A percentile compares a stretch with the other conserved stretches of the same genome.
Evolutionary conservation across 768 basidiomycete species (phyloP).

Genomic region (Serendipita indica): DNA sequence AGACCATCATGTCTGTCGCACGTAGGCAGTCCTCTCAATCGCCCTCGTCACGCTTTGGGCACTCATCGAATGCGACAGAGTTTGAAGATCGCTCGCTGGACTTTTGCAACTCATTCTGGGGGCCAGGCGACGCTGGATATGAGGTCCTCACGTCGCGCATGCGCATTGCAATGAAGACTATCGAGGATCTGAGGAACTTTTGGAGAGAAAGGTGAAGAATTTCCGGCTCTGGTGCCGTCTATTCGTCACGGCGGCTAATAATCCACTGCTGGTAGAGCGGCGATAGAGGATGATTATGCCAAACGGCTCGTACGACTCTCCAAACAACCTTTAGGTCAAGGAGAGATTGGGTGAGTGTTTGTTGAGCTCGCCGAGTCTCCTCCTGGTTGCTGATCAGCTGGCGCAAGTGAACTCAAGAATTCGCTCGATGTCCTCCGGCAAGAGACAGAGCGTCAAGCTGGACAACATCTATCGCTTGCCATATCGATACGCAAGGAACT

Average conservation of each 20-base stretch:
- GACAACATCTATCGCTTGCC: conserved; percentile 57
- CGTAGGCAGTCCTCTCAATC: conserved; percentile 5
- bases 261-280: conserved; percentile 36
- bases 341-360: conserved; percentile 78
- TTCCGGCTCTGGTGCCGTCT: not conserved
- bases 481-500: conserved; percentile 61
- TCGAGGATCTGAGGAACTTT: conserved; percentile 74
- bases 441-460: conserved; percentile 75
- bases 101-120: conserved; percentile 98
- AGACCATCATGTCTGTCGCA: not conserved
- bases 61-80: conserved; percentile 18
- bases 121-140: conserved; percentile 67
- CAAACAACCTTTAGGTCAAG: conserved; percentile 60
- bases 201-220: conserved; percentile 89
- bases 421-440: conserved; percentile 63
- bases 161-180: conserved; percentile 69
- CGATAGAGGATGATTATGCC: conserved; percentile 92
- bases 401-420: conserved; percentile 57
- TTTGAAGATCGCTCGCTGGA: conserved; percentile 43
- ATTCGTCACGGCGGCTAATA: conserved; percentile 2
- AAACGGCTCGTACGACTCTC: conserved; percentile 69
- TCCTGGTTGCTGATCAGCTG: conserved; percentile 16
- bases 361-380: conserved; percentile 2
- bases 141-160: conserved; percentile 84
- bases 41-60: conserved; percentile 11